Percentiles rank a stretch among this genome's conserved stretches.
These are phyloP conservation scores for button mushroom (Agaricus bisporus) DNA, from an alignment of 768 basidiomycete genomes.

Conservation along the genomic window DNA sequence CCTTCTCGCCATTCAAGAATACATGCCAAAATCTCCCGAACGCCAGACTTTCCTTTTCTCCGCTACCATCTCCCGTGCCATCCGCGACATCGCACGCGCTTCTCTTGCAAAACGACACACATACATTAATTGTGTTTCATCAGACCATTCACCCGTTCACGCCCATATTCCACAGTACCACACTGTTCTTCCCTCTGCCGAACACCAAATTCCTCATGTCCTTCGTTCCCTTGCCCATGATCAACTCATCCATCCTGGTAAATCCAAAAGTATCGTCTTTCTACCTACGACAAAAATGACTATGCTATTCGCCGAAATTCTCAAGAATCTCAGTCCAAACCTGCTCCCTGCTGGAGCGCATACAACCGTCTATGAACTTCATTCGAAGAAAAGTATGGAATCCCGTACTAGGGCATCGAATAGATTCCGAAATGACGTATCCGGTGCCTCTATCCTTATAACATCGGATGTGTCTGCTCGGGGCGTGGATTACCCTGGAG, in stretches of 20 bases:
- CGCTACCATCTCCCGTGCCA: constrained; percentile 71
- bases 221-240: constrained; percentile 82
- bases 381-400: constrained; percentile 66
- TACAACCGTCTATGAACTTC: constrained; percentile 71
- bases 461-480: constrained; percentile 87
- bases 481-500: constrained; percentile 84
- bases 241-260: constrained; percentile 61
- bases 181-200: constrained; percentile 61
- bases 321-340: constrained; percentile 40
- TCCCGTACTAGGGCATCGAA: constrained; percentile 51
- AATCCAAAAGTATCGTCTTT: constrained; percentile 79
- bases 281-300: constrained; percentile 82
- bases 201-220: constrained; percentile 73
- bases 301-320: constrained; percentile 60
- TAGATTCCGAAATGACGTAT: constrained; percentile 49
- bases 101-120: constrained; percentile 54
- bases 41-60: constrained; percentile 94
- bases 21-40: constrained; percentile 52
- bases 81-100: constrained; percentile 63
- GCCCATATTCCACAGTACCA: constrained; percentile 77
- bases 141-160: constrained; percentile 58
- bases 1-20: constrained; percentile 62
- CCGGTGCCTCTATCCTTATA: constrained; percentile 59
- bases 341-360: constrained; percentile 43
- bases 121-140: constrained; percentile 69